Conservation (phyloP, 352 stramenopile species). For the Phytophthora ramorum region DNA sequence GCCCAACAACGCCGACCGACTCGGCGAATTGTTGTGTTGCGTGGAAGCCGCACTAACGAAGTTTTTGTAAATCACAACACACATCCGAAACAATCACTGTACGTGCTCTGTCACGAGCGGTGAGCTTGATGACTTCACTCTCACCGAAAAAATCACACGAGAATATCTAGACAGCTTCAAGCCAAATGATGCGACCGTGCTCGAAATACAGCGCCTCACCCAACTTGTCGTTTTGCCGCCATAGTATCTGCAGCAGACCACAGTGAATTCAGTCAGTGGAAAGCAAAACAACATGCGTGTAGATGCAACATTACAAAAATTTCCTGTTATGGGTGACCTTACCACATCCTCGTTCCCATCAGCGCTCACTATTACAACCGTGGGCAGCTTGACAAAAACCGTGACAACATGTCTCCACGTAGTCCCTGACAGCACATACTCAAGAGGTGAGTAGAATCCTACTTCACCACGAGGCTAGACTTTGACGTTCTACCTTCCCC, state of each 20-base stretch:
- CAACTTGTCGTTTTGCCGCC: not conserved
- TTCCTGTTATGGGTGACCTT: not conserved
- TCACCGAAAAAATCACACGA: slow-evolving; percentile 3
- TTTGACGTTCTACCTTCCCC: not conserved
- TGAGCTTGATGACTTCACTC: not conserved
- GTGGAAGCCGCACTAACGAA: no score
- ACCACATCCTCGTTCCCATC: not conserved
- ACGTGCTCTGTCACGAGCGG: slow-evolving; percentile 6
- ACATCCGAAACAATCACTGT: slow-evolving; percentile 1
- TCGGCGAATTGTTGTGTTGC: no score
- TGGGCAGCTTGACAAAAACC: no score
- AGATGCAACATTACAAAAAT: not conserved
- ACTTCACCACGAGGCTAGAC: not conserved
- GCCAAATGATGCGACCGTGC: not conserved
- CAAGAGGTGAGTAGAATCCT: not conserved
- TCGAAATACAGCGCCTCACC: slow-evolving; percentile 1
- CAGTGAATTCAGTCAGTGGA: not conserved
- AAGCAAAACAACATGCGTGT: not conserved
- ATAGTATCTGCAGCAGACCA: not conserved
- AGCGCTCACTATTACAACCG: no score
- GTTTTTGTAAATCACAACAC: no score
- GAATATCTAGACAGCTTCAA: slow-evolving; percentile 3
- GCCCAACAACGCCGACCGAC: no score
- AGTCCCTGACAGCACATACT: not conserved
- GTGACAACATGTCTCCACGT: not conserved